Percentiles rank a stretch among this genome's conserved stretches.
Conservation (phyloP, 169 alveolate species). For the Plasmodium gaboni region DNA sequence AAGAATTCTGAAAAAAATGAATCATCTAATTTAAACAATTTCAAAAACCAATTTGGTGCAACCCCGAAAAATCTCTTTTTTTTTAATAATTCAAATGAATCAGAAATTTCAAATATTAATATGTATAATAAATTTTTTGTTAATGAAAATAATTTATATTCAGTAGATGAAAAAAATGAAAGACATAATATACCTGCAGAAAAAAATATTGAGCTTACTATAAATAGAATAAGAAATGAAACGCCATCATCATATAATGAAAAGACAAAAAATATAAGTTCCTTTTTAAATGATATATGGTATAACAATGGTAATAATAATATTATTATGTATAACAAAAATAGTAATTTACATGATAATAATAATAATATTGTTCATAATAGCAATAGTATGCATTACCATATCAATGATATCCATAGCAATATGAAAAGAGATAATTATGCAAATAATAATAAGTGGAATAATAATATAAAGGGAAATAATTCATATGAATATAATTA, state of each 20-base stretch:
- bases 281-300: conserved; percentile 67
- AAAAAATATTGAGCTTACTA: conserved; percentile 3
- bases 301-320: conserved; percentile 23
- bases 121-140: conserved; percentile 20
- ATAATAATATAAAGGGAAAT: conserved; percentile 8
- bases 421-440: not conserved
- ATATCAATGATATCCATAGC: not conserved
- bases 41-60: conserved; percentile 19
- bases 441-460: conserved; percentile 1
- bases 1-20: conserved; percentile 10
- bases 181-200: not conserved
- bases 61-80: not conserved
- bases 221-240: not conserved
- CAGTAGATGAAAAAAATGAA: not conserved
- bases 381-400: not conserved
- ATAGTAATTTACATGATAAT: not conserved
- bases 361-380: not conserved
- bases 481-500: not conserved
- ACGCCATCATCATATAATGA: not conserved
- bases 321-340: no score
- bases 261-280: conserved; percentile 17
- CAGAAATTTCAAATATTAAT: conserved; percentile 5
- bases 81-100: conserved; percentile 1
- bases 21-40: conserved; percentile 21
- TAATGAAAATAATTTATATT: conserved; percentile 8